A percentile compares a stretch with the other conserved stretches of the same genome.
These are phyloP conservation scores for Wickerhamomyces tratensis DNA, from an alignment of 805 yeast species.

Conservation along the genomic window DNA sequence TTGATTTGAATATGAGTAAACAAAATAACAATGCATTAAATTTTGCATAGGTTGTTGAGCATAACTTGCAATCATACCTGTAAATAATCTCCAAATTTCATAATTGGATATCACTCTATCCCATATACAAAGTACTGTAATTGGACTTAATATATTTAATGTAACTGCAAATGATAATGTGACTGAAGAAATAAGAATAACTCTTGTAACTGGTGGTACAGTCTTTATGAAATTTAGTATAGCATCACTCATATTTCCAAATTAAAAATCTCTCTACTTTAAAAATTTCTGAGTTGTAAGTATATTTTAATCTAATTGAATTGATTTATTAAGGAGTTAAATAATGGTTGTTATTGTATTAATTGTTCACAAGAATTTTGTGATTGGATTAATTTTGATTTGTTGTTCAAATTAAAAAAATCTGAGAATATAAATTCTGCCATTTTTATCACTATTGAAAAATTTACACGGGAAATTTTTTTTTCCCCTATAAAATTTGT, in stretches of 20 bases:
- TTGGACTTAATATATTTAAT: conserved; percentile 17
- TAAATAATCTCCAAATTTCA: conserved; percentile 37
- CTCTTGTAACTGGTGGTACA: conserved; percentile 13
- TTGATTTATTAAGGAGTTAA: too few species aligned
- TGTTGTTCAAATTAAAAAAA: too few species aligned
- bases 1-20: conserved; percentile 47
- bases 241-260: neutral
- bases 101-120: conserved; percentile 19
- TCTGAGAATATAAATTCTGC: too few species aligned
- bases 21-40: conserved; percentile 42
- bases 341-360: too few species aligned
- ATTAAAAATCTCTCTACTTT: neutral
- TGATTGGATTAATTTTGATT: conserved; percentile 4
- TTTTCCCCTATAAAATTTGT: too few species aligned
- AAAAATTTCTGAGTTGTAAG: too few species aligned
- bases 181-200: conserved; percentile 13
- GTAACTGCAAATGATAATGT: conserved; percentile 17
- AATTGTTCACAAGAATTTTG: conserved; percentile 8
- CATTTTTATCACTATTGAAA: too few species aligned
- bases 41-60: conserved; percentile 32
- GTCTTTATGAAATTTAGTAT: neutral
- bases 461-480: too few species aligned
- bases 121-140: conserved; percentile 22
- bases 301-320: conserved; percentile 1
- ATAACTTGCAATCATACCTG: conserved; percentile 37